Evolutionary conservation across 2,329 filamentous ascomycete genomes (phyloP), one percentile per base, ranked within the genome.

Genomic region (Leptographium radiaticola): DNA sequence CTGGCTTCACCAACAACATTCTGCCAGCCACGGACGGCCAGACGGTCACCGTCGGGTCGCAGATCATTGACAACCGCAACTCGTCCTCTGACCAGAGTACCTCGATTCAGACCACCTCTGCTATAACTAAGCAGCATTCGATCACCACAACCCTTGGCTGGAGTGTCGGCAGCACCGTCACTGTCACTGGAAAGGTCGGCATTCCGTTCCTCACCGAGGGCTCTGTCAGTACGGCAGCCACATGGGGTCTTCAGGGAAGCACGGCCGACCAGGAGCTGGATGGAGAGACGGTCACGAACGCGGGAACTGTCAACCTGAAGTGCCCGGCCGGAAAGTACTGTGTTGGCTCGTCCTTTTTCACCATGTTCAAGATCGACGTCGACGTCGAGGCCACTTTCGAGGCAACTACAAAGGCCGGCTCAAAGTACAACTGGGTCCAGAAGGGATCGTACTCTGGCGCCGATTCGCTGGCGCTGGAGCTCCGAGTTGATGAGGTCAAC

Each of bases 401-500:
- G 18, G 47, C 47, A 2, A 49, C 33, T 10, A 49, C 47, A 9
- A 49, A 49, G 47, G 6, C 47, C 3, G 34, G 34, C 47, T 8
- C 18, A 7, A 39, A 4, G n/a, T 49, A 39, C 20, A 30, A 38
- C 34, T 49, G 47, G 47, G 36, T 39, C n/a, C 47, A 49, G 34
- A 49, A 49, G n/a, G 47, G 33, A 2, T 11, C 10, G 47, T 49
- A 49, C 34, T 20, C 33, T 15, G 47, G 47, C 6, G 33, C 47
- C 34, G 47, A 49, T 30, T 49, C 47, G 34, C 47, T 49, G 36
- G 47, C 33, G 5, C 9, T 49, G 6, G 34, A 49, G 47, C 36
- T 49, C 13, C 47, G 30, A 11, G 34, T 49, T 15, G 59, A 69
- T 71, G 1, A 66, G 62, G 55, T 36, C n/a, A 48, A 48, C 33